phyloP scores from a whole-genome alignment of 1,284 basidiomycete genomes.

The Psilocybe mexicana region DNA sequence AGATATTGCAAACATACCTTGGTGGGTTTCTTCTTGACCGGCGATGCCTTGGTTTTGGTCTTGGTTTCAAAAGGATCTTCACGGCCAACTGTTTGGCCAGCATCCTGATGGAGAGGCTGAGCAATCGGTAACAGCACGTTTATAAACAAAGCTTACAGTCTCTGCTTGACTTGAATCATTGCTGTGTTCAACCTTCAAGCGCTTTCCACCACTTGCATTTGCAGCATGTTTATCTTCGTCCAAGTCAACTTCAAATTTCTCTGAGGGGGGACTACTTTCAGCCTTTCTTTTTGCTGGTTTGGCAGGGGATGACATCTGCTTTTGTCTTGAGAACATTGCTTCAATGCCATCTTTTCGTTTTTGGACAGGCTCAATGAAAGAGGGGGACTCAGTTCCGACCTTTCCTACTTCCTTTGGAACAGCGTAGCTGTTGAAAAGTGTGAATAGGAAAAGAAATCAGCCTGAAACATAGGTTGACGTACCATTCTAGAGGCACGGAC shows the following conservation, averaged over 20 bases:
- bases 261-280: not conserved
- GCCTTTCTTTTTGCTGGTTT: constrained; percentile 9
- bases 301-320: constrained; percentile 9
- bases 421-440: constrained; percentile 62
- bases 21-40: constrained; percentile 9
- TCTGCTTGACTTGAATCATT: constrained; percentile 12
- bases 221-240: not conserved
- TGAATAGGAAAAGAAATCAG: not conserved
- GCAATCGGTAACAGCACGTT: no score
- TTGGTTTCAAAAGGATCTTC: not conserved
- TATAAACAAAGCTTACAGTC: not conserved
- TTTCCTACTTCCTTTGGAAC: constrained; percentile 92
- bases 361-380: constrained; percentile 81
- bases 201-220: not conserved
- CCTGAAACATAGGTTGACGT: constrained; percentile 19
- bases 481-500: constrained; percentile 69
- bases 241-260: not conserved
- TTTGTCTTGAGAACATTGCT: constrained; percentile 81
- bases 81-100: not conserved
- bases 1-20: constrained; percentile 3
- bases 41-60: constrained; percentile 9
- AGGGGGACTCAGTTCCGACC: constrained; percentile 80
- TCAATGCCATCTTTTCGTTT: constrained; percentile 86
- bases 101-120: not conserved
- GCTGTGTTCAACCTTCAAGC: not conserved